These are phyloP conservation scores for Volvox africanus DNA, from an alignment of 139 green algal genomes.

Conservation along the genomic window DNA sequence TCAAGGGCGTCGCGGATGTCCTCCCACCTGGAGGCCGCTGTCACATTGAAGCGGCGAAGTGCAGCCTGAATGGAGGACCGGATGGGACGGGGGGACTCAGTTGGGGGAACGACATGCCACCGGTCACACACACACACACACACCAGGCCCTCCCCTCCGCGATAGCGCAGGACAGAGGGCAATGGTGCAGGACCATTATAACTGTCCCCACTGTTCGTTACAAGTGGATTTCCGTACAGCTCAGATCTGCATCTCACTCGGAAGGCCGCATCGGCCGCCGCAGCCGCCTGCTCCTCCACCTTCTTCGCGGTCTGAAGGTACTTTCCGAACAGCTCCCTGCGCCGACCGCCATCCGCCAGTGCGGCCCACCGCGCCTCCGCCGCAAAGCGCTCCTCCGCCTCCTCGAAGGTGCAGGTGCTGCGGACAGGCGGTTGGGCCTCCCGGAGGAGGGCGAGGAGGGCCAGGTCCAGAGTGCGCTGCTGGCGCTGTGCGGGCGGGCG, in stretches of 20 bases:
- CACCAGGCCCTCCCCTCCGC: no score
- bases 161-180: no score
- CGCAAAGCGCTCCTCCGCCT: slow-evolving; percentile 5
- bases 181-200: no score
- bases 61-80: neutral
- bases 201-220: no score
- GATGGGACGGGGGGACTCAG: neutral
- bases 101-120: neutral
- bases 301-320: neutral
- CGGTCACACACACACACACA: neutral
- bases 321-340: slow-evolving; percentile 12
- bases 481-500: neutral
- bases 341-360: neutral
- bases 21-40: slow-evolving; percentile 10
- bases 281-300: slow-evolving; percentile 37
- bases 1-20: neutral
- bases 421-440: slow-evolving; percentile 25
- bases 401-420: neutral
- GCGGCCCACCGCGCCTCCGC: slow-evolving; percentile 17
- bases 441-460: slow-evolving; percentile 25
- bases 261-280: slow-evolving; percentile 28
- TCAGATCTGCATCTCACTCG: slow-evolving; percentile 2
- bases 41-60: slow-evolving; percentile 21
- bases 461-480: slow-evolving; percentile 25
- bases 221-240: neutral